Base-by-base conservation (phyloP, 805 yeast species). In the Candida boleticola region DNA sequence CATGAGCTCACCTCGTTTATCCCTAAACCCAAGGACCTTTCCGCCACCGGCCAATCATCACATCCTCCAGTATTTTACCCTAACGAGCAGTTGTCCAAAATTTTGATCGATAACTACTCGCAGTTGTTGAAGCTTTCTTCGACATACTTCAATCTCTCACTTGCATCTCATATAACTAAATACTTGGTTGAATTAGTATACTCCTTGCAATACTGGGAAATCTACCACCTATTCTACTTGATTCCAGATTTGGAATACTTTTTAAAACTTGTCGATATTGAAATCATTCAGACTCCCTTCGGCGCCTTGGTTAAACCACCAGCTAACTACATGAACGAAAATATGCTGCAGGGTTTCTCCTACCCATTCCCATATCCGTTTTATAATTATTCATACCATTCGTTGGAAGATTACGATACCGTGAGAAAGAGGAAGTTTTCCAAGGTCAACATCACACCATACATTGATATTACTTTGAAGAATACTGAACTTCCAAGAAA, bases 291-390 rank as follows among this genome's bases (percentile, higher is more conserved):
- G 13, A 65, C 74, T 4, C 57, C 65, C 3, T 63, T 62, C 41
- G 75, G 74, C 0, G 60, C 65, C 9, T 44, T 71, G 16, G 63
- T 71, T 17, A 54, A 53, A 38, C 76, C 75, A 2, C 76, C 76
- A 1, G 54, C 54, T 22, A 69, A 68, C 47, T 66, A 54, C 45
- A 43, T 69, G 45, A 58, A 53, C 27, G 60, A 60, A 38, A 54
- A 60, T 19, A 58, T 71, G 64, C 53, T 61, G 31, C 64, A 60
- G 44, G 76, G 75, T 1, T 64, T 68, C 39, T 70, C 66, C 41
- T 71, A 65, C 45, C 73, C 75, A 19, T 68, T 65, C 44, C 76
- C 76, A 5, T 71, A 63, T 43, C 74, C 76, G 27, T 71, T 68
- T 44, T 71, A 70, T 52, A 70, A 70, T 41, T 71, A 60, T 49